Conservation (phyloP, 495 filamentous ascomycete genomes). For the Lepidopterella palustris region DNA sequence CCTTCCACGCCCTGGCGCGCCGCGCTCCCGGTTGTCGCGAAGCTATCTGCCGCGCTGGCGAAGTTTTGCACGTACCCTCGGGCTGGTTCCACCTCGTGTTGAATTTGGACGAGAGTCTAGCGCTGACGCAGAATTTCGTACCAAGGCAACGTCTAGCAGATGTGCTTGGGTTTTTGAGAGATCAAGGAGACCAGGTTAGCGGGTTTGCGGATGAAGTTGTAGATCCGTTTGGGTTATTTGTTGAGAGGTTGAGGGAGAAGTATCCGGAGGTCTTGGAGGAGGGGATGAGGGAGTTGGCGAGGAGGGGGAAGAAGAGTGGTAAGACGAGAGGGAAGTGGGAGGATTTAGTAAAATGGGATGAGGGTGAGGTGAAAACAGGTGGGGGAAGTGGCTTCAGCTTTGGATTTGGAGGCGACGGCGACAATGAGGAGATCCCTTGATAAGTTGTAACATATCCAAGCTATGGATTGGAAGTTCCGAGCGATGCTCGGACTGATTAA, state of each 20-base stretch:
- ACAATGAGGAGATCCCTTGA: conserved; percentile 31
- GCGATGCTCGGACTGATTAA: too few relatives aligned
- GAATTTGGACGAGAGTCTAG: conserved; percentile 75
- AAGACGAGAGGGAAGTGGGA: conserved; percentile 76
- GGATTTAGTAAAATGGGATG: conserved; percentile 52
- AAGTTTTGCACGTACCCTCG: conserved; percentile 85
- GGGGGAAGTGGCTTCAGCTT: conserved; percentile 80
- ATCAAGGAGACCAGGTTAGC: conserved; percentile 77
- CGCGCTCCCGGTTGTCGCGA: conserved; percentile 72
- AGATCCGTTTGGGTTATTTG: conserved; percentile 71
- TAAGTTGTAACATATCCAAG: background rate
- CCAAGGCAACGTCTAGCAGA: conserved; percentile 66
- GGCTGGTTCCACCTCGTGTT: conserved; percentile 98
- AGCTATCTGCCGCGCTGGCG: conserved; percentile 78
- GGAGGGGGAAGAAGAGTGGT: conserved; percentile 51
- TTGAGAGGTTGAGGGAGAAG: conserved; percentile 55
- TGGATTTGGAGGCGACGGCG: conserved; percentile 54
- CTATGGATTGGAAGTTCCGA: too few relatives aligned
- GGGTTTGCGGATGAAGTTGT: conserved; percentile 71
- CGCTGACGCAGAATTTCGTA: conserved; percentile 95
- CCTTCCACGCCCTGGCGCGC: conserved; percentile 85
- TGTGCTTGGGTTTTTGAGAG: conserved; percentile 73
- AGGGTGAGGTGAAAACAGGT: conserved; percentile 38
- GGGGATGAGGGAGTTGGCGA: conserved; percentile 58
- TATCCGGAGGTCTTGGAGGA: conserved; percentile 61